phyloP scores from a whole-genome alignment of 495 filamentous ascomycete genomes.

The Neurospora sublineolata region DNA sequence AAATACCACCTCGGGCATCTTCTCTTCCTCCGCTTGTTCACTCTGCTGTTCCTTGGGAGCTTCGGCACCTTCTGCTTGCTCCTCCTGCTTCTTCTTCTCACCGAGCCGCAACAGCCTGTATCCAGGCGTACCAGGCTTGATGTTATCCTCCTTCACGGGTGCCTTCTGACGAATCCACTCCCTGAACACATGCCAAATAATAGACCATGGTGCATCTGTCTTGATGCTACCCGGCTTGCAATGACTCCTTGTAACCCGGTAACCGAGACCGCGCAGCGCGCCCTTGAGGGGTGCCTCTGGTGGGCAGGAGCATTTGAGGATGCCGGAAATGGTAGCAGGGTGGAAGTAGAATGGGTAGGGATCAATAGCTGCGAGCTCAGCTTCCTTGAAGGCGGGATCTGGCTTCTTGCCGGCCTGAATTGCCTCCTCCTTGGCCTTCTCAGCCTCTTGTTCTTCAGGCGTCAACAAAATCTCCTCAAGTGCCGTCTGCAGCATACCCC shows the following conservation, averaged over 20 bases:
- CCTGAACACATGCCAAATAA: conserved; percentile 88
- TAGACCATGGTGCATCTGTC: conserved; percentile 79
- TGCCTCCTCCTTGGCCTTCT: conserved; percentile 2
- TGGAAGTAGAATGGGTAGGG: conserved; percentile 77
- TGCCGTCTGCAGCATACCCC: conserved; percentile 84
- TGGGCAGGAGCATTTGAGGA: conserved; percentile 66
- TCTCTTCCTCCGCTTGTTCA: conserved; percentile 13
- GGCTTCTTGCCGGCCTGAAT: conserved; percentile 12
- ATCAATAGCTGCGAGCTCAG: conserved; percentile 48
- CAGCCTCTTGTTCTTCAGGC: conserved; percentile 17
- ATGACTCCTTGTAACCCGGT: conserved; percentile 71
- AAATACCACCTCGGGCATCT: conserved; percentile 58
- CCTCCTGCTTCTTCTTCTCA: conserved; percentile 13
- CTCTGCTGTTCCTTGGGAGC: conserved; percentile 10
- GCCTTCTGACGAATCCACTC: conserved; percentile 74
- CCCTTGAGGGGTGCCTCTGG: conserved; percentile 62
- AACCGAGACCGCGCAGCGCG: conserved; percentile 68
- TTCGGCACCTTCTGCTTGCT: conserved; percentile 12
- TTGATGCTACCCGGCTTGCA: conserved; percentile 78
- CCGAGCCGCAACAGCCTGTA: conserved; percentile 44
- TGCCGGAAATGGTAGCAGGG: conserved; percentile 56
- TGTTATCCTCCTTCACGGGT: conserved; percentile 55
- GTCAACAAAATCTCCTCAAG: conserved; percentile 53
- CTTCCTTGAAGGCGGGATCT: conserved; percentile 24
- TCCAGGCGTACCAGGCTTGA: conserved; percentile 59